A percentile compares a stretch with the other conserved stretches of the same genome.
Conservation (phyloP, 2,329 filamentous ascomycete genomes). For the Trichoderma sp. region DNA sequence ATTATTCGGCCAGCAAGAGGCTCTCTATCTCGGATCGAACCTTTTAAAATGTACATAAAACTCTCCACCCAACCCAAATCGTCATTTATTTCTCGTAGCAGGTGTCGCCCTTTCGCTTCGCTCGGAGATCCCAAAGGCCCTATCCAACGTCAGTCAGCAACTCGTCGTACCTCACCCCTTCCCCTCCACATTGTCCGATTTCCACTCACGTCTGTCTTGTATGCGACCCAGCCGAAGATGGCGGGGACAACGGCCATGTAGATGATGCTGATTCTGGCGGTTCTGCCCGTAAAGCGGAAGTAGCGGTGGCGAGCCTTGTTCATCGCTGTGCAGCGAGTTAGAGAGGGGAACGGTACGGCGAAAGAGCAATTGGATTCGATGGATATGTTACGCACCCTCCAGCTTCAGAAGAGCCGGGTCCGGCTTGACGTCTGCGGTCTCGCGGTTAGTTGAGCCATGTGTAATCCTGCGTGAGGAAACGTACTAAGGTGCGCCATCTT, state of each 20-base stretch:
- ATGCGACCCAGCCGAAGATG: conserved; percentile 70
- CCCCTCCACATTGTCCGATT: background rate
- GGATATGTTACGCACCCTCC: conserved; percentile 39
- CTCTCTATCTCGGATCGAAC: conserved; percentile 35
- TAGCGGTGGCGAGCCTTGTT: conserved; percentile 83
- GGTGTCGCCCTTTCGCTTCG: conserved; percentile 86
- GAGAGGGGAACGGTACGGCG: conserved; percentile 16
- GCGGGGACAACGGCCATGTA: conserved; percentile 74
- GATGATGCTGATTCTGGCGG: conserved; percentile 75
- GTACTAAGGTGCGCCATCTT: conserved; percentile 46
- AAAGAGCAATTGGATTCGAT: conserved; percentile 15
- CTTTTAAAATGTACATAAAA: conserved; percentile 46
- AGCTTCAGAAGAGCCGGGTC: conserved; percentile 47
- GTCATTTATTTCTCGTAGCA: conserved; percentile 70
- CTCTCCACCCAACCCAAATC: conserved; percentile 24
- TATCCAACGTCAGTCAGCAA: conserved; percentile 43
- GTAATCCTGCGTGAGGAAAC: conserved; percentile 12
- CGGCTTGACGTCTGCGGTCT: conserved; percentile 43
- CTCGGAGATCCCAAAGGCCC: conserved; percentile 85
- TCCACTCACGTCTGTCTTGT: conserved; percentile 79
- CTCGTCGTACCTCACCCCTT: background rate
- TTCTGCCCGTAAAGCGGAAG: conserved; percentile 90
- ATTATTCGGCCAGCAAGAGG: conserved; percentile 9
- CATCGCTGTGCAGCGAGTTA: conserved; percentile 64
- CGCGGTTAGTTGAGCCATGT: conserved; percentile 33